These are phyloP conservation scores for Epichloe coenophiala DNA, from an alignment of 2,329 filamentous ascomycete genomes.

Conservation along the genomic window DNA sequence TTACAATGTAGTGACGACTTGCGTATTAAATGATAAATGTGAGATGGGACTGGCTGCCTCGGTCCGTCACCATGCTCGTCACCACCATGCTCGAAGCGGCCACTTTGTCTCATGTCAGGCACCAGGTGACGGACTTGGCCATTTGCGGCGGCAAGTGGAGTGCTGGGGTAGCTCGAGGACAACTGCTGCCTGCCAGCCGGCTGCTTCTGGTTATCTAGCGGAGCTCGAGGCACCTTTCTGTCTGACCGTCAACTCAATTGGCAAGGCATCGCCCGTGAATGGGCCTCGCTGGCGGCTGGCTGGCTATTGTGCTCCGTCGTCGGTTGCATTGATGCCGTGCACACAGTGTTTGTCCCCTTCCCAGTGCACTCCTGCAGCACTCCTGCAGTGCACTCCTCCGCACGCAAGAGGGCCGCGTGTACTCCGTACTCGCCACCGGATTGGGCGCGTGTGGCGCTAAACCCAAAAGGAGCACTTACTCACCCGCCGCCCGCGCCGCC, in stretches of 20 bases:
- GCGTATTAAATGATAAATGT: too few relatives aligned
- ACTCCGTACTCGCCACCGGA: conserved; percentile 7
- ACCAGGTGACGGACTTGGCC: too few relatives aligned
- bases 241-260: too few relatives aligned
- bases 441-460: conserved; percentile 10
- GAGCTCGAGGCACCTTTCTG: too few relatives aligned
- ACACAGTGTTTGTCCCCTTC: neutral
- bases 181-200: too few relatives aligned
- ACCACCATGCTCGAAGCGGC: neutral
- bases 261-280: too few relatives aligned
- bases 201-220: too few relatives aligned
- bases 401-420: neutral
- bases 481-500: neutral
- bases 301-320: too few relatives aligned
- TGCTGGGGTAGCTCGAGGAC: neutral
- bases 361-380: neutral
- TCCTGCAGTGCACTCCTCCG: neutral
- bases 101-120: neutral
- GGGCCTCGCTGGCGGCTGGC: too few relatives aligned
- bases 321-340: neutral
- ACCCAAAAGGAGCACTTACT: neutral
- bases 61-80: neutral
- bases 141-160: neutral
- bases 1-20: too few relatives aligned
- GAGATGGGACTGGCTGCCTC: neutral